Evolutionary conservation across 495 filamentous ascomycete species (phyloP).

Genomic region (Penicillium simplicissimum): DNA sequence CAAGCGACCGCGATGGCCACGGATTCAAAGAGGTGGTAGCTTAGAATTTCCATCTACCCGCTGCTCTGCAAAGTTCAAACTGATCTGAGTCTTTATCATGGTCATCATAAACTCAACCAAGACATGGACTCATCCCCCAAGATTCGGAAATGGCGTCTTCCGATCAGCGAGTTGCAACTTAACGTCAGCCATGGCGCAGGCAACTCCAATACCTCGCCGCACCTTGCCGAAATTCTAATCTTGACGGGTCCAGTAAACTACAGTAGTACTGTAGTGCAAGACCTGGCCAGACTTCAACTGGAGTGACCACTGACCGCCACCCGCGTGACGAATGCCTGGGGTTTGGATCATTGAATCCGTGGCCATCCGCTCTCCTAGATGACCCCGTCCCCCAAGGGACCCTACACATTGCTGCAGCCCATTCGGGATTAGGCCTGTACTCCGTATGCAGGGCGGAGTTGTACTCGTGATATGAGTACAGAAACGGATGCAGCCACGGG

Average conservation of each 20-base stretch:
- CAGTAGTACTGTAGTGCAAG: too few relatives aligned
- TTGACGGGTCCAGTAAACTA: constrained; percentile 8
- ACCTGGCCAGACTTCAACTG: constrained; percentile 2
- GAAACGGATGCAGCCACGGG: background rate
- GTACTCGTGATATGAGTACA: constrained; percentile 3
- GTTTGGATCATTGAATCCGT: background rate
- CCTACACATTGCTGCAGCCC: constrained; percentile 14
- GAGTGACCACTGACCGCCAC: constrained; percentile 10
- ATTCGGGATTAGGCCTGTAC: constrained; percentile 5
- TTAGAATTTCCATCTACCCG: background rate
- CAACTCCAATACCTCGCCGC: constrained; percentile 7
- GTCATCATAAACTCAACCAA: constrained; percentile 13
- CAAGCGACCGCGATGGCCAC: background rate
- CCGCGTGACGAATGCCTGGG: constrained; percentile 11
- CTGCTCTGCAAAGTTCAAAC: background rate
- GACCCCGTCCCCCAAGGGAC: constrained; percentile 7
- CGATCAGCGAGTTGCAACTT: background rate
- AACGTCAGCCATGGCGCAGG: background rate
- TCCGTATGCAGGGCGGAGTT: background rate
- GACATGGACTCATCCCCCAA: constrained; percentile 6
- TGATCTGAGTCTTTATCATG: background rate
- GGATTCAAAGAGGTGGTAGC: background rate
- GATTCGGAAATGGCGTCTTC: background rate
- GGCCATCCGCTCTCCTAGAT: constrained; percentile 5
- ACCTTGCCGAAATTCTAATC: constrained; percentile 12